Percentiles rank a stretch among this genome's conserved stretches.
These are phyloP conservation scores for Phyllosticta citrichinensis DNA, from an alignment of 2,329 filamentous ascomycete genomes.

Conservation along the genomic window DNA sequence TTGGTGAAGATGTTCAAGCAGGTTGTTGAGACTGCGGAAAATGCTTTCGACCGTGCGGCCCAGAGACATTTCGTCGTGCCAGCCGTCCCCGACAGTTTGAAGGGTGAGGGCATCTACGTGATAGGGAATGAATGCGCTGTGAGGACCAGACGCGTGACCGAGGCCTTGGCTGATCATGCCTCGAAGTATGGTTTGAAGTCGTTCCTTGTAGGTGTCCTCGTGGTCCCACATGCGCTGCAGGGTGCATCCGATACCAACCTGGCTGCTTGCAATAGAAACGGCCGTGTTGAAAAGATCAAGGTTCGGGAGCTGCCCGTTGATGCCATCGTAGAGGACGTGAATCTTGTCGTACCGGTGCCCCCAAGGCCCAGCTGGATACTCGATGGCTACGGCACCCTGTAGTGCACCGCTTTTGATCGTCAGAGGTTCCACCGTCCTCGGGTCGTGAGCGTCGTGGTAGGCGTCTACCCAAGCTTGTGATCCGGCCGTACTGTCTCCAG, in stretches of 20 bases:
- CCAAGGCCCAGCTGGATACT: slow-evolving; percentile 63
- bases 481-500: slow-evolving; percentile 79
- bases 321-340: slow-evolving; percentile 87
- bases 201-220: slow-evolving; percentile 65
- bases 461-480: slow-evolving; percentile 97
- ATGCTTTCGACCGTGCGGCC: slow-evolving; percentile 82
- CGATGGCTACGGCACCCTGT: slow-evolving; percentile 86
- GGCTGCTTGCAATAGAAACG: slow-evolving; percentile 73
- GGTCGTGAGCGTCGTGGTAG: slow-evolving; percentile 82
- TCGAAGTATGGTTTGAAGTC: slow-evolving; percentile 77
- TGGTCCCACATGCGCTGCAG: slow-evolving; percentile 81
- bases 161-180: slow-evolving; percentile 90
- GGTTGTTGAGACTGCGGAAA: slow-evolving; percentile 88
- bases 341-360: slow-evolving; percentile 76
- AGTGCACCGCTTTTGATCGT: slow-evolving; percentile 87
- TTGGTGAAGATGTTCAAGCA: slow-evolving; percentile 93
- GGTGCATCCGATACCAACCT: slow-evolving; percentile 79
- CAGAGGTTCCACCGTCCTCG: slow-evolving; percentile 59
- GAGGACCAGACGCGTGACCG: slow-evolving; percentile 79
- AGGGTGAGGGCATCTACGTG: slow-evolving; percentile 94
- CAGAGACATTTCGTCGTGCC: slow-evolving; percentile 96
- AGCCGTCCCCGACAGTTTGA: slow-evolving; percentile 79
- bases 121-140: slow-evolving; percentile 95
- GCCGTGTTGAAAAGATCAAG: slow-evolving; percentile 93
- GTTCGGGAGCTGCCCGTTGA: slow-evolving; percentile 92